Percentiles rank a stretch among this genome's conserved stretches.
Evolutionary conservation across 2,329 filamentous ascomycete species (phyloP).

Genomic region (Ophiostoma novo-ulmi): DNA sequence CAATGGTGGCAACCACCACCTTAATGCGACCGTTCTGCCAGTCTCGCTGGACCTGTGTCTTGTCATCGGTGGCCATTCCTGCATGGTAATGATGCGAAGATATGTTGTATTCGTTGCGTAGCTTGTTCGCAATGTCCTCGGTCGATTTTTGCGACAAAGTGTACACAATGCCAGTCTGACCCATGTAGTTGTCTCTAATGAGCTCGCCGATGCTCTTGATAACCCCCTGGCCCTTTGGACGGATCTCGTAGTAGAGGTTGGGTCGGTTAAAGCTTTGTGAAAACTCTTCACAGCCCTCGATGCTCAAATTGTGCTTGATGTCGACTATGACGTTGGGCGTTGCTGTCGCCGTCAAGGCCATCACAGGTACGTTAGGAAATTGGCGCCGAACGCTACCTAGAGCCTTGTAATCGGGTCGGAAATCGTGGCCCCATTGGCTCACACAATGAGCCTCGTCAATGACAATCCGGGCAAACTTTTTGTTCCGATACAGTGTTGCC

Average conservation of each 20-base stretch:
- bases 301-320: conserved; percentile 84
- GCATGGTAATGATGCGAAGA: conserved; percentile 83
- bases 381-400: conserved; percentile 67
- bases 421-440: conserved; percentile 98
- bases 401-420: conserved; percentile 89
- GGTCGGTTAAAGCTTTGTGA: conserved; percentile 95
- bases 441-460: conserved; percentile 99
- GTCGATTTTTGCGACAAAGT: conserved; percentile 80
- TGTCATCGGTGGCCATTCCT: conserved; percentile 62
- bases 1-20: conserved; percentile 95
- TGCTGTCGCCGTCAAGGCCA: conserved; percentile 92
- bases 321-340: conserved; percentile 90
- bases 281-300: conserved; percentile 71
- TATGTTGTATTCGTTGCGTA: conserved; percentile 59
- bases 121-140: conserved; percentile 68
- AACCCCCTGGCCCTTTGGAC: conserved; percentile 60
- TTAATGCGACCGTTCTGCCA: conserved; percentile 80
- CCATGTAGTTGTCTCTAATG: conserved; percentile 64
- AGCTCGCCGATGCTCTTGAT: conserved; percentile 53
- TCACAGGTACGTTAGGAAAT: conserved; percentile 77
- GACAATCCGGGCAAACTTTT: conserved; percentile 80
- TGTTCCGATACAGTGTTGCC: conserved; percentile 59
- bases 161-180: conserved; percentile 86
- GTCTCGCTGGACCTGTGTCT: conserved; percentile 63
- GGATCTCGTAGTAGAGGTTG: conserved; percentile 85